These are phyloP conservation scores for Panus rudis DNA, from an alignment of 768 basidiomycete species.

Conservation along the genomic window DNA sequence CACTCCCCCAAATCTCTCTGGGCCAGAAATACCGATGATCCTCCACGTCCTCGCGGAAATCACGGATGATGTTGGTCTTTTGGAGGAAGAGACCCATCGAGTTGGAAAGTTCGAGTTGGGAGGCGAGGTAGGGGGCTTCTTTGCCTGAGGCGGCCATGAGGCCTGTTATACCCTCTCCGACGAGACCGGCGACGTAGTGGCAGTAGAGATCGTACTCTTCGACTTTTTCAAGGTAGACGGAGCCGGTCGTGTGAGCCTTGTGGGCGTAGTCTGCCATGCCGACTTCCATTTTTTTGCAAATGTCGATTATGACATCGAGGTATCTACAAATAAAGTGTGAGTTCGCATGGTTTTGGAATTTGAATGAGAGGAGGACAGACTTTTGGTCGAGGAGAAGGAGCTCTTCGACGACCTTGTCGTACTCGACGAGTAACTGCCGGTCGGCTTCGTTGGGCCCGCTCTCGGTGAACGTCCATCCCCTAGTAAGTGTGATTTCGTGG, in stretches of 20 bases:
- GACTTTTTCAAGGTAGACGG: constrained; percentile 65
- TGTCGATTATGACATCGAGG: constrained; percentile 74
- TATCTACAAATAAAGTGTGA: constrained; percentile 39
- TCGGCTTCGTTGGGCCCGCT: constrained; percentile 87
- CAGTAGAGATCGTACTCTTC: constrained; percentile 96
- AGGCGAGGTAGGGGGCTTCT: constrained; percentile 64
- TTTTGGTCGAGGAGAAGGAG: constrained; percentile 57
- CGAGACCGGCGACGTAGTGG: constrained; percentile 96
- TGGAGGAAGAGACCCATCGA: constrained; percentile 94
- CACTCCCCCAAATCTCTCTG: constrained; percentile 73
- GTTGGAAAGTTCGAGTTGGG: constrained; percentile 84
- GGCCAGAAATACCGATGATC: constrained; percentile 92
- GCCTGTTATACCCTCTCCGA: constrained; percentile 90
- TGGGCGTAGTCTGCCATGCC: constrained; percentile 97
- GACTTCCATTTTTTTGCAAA: constrained; percentile 77
- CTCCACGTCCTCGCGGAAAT: constrained; percentile 87
- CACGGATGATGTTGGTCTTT: constrained; percentile 97
- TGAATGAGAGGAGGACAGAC: constrained; percentile 33
- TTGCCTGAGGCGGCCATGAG: constrained; percentile 83
- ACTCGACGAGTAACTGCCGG: constrained; percentile 76
- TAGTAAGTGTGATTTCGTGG: constrained; percentile 68
- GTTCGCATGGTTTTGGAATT: not conserved
- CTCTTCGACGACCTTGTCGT: constrained; percentile 75
- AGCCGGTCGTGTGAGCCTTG: constrained; percentile 64
- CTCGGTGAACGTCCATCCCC: constrained; percentile 83